phyloP scores from a whole-genome alignment of 2,329 filamentous ascomycete genomes.

The Fusarium coicis region DNA sequence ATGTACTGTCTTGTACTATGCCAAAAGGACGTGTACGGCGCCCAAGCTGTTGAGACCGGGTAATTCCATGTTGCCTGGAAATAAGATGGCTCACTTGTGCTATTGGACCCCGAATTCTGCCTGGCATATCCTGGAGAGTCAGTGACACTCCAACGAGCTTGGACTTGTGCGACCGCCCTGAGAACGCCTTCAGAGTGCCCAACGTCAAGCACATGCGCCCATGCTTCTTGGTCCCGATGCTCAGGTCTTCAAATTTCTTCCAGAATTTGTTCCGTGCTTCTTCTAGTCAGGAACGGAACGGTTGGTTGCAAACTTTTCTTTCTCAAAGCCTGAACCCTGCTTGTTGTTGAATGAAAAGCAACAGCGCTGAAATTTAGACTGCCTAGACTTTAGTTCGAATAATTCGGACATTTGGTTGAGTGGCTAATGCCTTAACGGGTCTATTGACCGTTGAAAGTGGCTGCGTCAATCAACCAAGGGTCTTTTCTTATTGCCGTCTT shows the following conservation, averaged over 20 bases:
- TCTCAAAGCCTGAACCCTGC: constrained; percentile 17
- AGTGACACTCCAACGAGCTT: background rate
- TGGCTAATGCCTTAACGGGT: background rate
- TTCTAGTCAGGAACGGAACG: constrained; percentile 10
- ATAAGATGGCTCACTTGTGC: constrained; percentile 7
- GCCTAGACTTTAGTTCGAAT: constrained; percentile 1
- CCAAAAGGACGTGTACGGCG: constrained; percentile 10
- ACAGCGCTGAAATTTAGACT: background rate
- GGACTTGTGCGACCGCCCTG: constrained; percentile 1
- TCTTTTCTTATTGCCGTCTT: background rate
- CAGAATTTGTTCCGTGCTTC: constrained; percentile 3
- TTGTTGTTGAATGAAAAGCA: background rate
- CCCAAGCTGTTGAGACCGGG: constrained; percentile 7
- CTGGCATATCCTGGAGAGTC: constrained; percentile 30
- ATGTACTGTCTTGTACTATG: constrained; percentile 33
- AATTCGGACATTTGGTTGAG: constrained; percentile 12
- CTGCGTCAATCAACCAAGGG: background rate
- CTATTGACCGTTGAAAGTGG: background rate
- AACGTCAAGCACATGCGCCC: constrained; percentile 9
- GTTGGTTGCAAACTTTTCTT: background rate
- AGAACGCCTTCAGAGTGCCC: constrained; percentile 1
- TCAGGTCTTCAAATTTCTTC: constrained; percentile 2
- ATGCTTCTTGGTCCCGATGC: constrained; percentile 11
- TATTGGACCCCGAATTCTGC: constrained; percentile 7
- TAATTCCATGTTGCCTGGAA: constrained; percentile 21